Base-by-base conservation (phyloP, 2,329 filamentous ascomycete genomes). In the Diplodia corticola region DNA sequence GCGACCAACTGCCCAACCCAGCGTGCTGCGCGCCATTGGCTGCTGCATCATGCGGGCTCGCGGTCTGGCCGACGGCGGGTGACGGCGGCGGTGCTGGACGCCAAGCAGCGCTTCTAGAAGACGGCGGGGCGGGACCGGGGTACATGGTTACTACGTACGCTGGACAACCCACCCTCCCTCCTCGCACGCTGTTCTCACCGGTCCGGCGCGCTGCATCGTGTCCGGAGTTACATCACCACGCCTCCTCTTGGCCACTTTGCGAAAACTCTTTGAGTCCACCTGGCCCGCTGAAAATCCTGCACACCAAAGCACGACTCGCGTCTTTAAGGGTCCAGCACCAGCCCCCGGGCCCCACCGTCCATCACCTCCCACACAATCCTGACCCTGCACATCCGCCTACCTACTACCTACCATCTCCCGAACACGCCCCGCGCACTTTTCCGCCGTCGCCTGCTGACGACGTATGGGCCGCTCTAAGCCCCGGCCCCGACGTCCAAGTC, bases 301-400 rank as follows among this genome's bases (percentile, higher is more conserved):
- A 17, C 10, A 13, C 55, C 26, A 28, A 33, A 33, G 40, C 57
- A 61, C 57, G 57, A 61, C 44, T 61, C 57, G 15, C 24, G 57
- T n/a, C 28, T 61, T 61, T 61, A n/a, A 61, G 57, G 57, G 57
- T 61, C 57, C 57, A 61, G 44, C 44, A 13, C 26, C 37, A 60
- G 37, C 55, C 55, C 40, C 40, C 33, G 12, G 57, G 57, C 57
- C 57, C 57, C 26, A 48, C 44, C 40, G 57, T 24, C 30, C 28
- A 44, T 20, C 40, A 49, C 6, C 20, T 49, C 40, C 20, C 57
- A 26, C 37, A 30, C 48, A 26, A 30, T 13, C 55, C 37, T 46
- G 37, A 37, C n/a, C 24, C 24, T 61, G 57, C 44, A 35, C 28
- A 20, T 40, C 57, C 17, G 57, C 26, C 35, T 13, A 24, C 28